A percentile compares a stretch with the other conserved stretches of the same genome.
phyloP scores from a whole-genome alignment of 1,284 basidiomycete species.

The Hemileia vastatrix region DNA sequence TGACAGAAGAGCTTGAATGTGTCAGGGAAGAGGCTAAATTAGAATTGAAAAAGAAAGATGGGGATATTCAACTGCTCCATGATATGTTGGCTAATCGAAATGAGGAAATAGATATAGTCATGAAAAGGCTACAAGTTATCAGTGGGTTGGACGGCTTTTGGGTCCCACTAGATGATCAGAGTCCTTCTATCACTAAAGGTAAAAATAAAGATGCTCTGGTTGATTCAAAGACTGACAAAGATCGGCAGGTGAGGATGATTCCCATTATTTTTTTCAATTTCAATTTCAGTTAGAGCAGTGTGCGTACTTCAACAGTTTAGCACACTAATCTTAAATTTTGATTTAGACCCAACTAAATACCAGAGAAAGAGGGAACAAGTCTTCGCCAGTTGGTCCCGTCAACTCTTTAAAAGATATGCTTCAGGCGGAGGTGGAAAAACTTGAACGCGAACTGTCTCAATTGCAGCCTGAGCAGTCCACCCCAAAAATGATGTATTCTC shows the following conservation, averaged over 20 bases:
- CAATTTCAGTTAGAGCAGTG: too few species aligned
- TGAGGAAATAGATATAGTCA: conserved; percentile 13
- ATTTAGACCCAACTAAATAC: not conserved
- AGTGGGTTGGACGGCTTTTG: conserved; percentile 21
- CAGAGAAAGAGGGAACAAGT: not conserved
- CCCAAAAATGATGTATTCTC: not conserved
- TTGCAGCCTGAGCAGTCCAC: not conserved
- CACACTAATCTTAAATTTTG: not conserved
- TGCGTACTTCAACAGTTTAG: too few species aligned
- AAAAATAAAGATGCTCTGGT: not conserved
- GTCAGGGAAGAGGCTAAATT: conserved; percentile 16
- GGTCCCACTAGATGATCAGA: conserved; percentile 6
- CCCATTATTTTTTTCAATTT: too few species aligned
- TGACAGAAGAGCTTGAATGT: conserved; percentile 19
- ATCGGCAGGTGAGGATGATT: too few species aligned
- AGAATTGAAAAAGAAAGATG: conserved; percentile 15
- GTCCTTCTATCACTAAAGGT: not conserved
- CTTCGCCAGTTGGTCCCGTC: not conserved
- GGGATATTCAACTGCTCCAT: conserved; percentile 12
- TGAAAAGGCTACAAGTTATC: conserved; percentile 12
- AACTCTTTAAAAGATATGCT: not conserved
- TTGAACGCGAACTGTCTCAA: not conserved
- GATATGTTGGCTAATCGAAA: conserved; percentile 11
- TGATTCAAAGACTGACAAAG: too few species aligned
- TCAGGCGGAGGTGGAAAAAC: not conserved